Base-by-base conservation (phyloP, 768 basidiomycete genomes). In the Rhizopogon vinicolor region DNA sequence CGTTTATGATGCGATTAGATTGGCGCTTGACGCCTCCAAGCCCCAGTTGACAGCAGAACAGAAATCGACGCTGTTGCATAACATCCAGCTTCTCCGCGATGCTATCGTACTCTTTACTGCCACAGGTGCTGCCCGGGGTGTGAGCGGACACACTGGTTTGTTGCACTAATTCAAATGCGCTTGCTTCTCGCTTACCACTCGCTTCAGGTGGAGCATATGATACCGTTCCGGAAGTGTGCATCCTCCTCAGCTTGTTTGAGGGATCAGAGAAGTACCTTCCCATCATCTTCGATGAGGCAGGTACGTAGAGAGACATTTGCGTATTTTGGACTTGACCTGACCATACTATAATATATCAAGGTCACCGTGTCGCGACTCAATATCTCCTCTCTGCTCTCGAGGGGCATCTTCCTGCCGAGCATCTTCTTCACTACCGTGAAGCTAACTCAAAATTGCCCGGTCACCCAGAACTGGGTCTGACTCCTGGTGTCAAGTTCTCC, bases 401-500 rank as follows among this genome's bases (percentile, higher is more conserved):
- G 35, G 90, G 90, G 0, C 67, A 81, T 25, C 54, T 93, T 35
- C 83, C 89, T 10, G 73, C 79, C 2, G 88, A 89, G 62, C 89
- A 93, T 39, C 82, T 94, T 45, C 72, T 94, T 3, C 86, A 87
- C 66, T 94, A 94, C 70, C 88, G 92, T 50, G 87, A 84, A 64
- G 92, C 92, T 55, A 80, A 92, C 70, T 87, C 90, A 35, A 87
- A 88, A 63, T 85, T 94, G 35, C 92, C 92, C 2, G 92, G 91
- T 13, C 92, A 94, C 64, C 92, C 92, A 13, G 92, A 93, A 72
- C 78, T 93, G 7, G 92, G 92, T 22, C 76, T 93, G 56, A 93
- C 92, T 0, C 92, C 92, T n/a, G 92, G 92, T 29, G 83, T 94
- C 72, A 91, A 92, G 71, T 94, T 94, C 74, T 93, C 91, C 3